Conservation (phyloP, 768 basidiomycete genomes). For the Kwoniella europaea region DNA sequence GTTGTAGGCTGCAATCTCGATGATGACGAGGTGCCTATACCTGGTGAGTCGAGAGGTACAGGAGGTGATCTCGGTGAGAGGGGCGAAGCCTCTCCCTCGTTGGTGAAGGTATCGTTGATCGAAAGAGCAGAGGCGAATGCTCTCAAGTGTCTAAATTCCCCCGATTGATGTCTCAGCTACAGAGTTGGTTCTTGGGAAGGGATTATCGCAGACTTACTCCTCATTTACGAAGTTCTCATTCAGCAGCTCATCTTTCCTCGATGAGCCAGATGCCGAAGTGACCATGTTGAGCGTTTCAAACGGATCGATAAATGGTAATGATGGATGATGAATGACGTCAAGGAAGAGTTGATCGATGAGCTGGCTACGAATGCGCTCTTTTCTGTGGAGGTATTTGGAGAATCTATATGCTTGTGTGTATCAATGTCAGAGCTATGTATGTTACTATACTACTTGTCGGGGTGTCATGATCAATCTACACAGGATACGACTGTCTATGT, state of each 20-base stretch:
- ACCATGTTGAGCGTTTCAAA: neutral
- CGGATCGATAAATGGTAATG: too few species aligned
- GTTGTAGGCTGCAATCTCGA: conserved; percentile 6
- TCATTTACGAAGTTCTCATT: conserved; percentile 71
- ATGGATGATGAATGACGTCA: neutral
- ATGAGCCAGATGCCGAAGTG: neutral
- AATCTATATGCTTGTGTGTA: neutral
- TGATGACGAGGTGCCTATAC: conserved; percentile 55
- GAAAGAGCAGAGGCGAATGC: conserved; percentile 78
- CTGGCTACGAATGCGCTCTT: neutral
- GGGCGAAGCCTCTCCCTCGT: conserved; percentile 43
- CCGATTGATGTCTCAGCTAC: too few species aligned
- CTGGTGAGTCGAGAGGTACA: conserved; percentile 19
- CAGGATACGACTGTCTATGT: neutral
- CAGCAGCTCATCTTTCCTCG: conserved; percentile 52
- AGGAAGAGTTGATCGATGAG: neutral
- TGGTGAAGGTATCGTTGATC: conserved; percentile 63
- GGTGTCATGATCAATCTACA: too few species aligned
- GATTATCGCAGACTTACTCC: conserved; percentile 62
- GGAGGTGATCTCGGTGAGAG: conserved; percentile 39
- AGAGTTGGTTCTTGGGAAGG: conserved; percentile 1
- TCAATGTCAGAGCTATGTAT: neutral
- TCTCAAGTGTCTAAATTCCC: conserved; percentile 65
- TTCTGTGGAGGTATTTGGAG: neutral
- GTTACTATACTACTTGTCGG: too few species aligned